Evolutionary conservation across 306 rosid species (phyloP).

Genomic region (Trifolium subterraneum): DNA sequence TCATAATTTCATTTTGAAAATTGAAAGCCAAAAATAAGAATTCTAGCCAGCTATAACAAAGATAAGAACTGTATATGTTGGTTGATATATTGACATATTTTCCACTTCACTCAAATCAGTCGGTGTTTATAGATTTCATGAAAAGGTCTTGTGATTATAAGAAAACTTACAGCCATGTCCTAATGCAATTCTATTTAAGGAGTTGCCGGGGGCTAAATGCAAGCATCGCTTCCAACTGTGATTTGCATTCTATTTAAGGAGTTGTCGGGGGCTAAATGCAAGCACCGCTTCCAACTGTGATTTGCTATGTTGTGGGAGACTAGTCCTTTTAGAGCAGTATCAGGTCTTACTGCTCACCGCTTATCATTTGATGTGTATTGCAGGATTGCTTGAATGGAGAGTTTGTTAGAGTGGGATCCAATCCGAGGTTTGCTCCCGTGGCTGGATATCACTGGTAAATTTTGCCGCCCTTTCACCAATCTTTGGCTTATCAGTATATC

Average conservation of each 20-base stretch:
- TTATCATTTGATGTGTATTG: constrained; percentile 33
- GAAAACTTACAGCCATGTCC: not conserved
- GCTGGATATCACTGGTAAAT: constrained; percentile 93
- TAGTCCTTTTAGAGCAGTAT: not conserved
- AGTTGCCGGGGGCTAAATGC: no score
- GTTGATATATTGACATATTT: not conserved
- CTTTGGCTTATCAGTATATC: no score
- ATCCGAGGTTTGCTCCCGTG: constrained; percentile 80
- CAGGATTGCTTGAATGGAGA: constrained; percentile 95
- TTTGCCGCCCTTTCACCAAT: no score
- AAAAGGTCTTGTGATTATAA: constrained; percentile 4
- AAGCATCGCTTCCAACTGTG: not conserved
- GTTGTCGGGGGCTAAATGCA: no score
- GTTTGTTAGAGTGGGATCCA: constrained; percentile 96
- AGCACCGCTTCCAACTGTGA: not conserved
- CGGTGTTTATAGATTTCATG: constrained; percentile 2
- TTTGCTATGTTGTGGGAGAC: no score
- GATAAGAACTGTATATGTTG: not conserved
- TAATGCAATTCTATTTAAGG: no score
- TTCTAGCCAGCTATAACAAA: not conserved
- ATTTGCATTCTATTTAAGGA: no score
- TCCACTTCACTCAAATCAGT: not conserved
- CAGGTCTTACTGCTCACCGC: constrained; percentile 4
- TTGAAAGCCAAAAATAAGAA: not conserved
- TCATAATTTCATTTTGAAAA: no score